These are phyloP conservation scores for Gypsophila paniculata DNA, from an alignment of 179 eudicot genomes.

Conservation along the genomic window DNA sequence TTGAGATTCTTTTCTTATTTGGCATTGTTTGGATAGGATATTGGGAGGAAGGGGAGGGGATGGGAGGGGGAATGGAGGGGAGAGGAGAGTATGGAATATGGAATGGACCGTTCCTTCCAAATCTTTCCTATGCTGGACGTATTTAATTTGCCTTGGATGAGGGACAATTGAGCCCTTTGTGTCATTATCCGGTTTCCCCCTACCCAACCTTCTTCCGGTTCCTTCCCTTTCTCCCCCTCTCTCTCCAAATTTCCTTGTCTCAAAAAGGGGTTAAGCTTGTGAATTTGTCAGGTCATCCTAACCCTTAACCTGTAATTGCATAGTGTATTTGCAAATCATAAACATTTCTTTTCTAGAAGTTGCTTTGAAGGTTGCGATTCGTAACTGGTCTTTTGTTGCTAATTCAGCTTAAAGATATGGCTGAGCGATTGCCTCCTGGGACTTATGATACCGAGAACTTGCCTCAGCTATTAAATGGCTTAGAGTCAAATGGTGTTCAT, in stretches of 20 bases:
- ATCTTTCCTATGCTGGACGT: background rate
- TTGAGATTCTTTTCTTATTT: too few species aligned
- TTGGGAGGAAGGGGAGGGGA: background rate
- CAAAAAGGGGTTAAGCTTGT: too few species aligned
- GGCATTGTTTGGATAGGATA: background rate
- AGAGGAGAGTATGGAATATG: background rate
- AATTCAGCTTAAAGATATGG: slow-evolving; percentile 86
- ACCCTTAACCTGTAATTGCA: background rate
- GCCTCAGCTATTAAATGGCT: slow-evolving; percentile 51
- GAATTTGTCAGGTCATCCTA: background rate
- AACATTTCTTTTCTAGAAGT: background rate
- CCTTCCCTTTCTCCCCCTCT: background rate
- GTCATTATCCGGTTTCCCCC: background rate
- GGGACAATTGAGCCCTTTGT: background rate
- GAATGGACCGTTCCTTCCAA: background rate
- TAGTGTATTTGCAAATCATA: background rate
- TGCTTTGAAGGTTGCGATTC: slow-evolving; percentile 8
- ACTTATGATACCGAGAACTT: slow-evolving; percentile 54
- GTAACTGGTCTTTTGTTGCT: background rate
- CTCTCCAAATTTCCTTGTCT: background rate
- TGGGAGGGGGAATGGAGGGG: background rate
- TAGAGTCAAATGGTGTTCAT: slow-evolving; percentile 57
- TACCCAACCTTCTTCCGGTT: background rate
- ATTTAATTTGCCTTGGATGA: background rate
- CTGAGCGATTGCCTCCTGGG: slow-evolving; percentile 88